Conservation (phyloP, 495 filamentous ascomycete species). For the Penicillium angulare region DNA sequence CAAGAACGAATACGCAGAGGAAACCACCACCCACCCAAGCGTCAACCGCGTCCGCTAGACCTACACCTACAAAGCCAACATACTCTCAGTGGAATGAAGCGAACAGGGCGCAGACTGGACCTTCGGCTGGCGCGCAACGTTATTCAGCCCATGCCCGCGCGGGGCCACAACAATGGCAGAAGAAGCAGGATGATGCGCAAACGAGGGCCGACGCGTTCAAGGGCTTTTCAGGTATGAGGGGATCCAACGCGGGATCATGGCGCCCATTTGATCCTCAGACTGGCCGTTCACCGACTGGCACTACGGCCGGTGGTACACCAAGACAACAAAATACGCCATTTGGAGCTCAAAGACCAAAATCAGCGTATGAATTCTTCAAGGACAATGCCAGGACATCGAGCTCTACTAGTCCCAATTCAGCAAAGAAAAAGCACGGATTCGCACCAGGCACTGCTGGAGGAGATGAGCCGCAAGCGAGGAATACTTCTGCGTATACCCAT, state of each 20-base stretch:
- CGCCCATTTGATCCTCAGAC: slow-evolving; percentile 41
- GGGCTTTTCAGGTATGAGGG: slow-evolving; percentile 72
- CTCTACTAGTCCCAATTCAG: slow-evolving; percentile 38
- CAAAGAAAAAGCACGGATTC: slow-evolving; percentile 52
- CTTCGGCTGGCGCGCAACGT: slow-evolving; percentile 54
- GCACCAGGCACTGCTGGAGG: slow-evolving; percentile 52
- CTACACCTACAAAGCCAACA: slow-evolving; percentile 27
- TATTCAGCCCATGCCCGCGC: slow-evolving; percentile 54
- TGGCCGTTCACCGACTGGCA: slow-evolving; percentile 25
- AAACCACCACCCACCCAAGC: slow-evolving; percentile 23
- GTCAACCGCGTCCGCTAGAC: too few relatives aligned
- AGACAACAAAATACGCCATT: slow-evolving; percentile 36
- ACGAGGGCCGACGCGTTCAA: slow-evolving; percentile 57
- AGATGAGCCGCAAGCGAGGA: slow-evolving; percentile 56
- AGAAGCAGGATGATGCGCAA: slow-evolving; percentile 52
- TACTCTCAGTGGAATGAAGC: slow-evolving; percentile 18
- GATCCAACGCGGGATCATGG: slow-evolving; percentile 26
- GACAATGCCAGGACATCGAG: slow-evolving; percentile 31
- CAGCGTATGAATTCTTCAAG: slow-evolving; percentile 48
- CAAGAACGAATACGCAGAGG: slow-evolving; percentile 29
- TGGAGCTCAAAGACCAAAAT: slow-evolving; percentile 34
- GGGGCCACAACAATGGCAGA: slow-evolving; percentile 37
- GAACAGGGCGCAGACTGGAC: slow-evolving; percentile 34
- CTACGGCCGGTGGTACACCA: slow-evolving; percentile 21
- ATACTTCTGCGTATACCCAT: slow-evolving; percentile 50